Evolutionary conservation across 257 asterid genomes (phyloP).

Genomic region (Fraxinus americana): DNA sequence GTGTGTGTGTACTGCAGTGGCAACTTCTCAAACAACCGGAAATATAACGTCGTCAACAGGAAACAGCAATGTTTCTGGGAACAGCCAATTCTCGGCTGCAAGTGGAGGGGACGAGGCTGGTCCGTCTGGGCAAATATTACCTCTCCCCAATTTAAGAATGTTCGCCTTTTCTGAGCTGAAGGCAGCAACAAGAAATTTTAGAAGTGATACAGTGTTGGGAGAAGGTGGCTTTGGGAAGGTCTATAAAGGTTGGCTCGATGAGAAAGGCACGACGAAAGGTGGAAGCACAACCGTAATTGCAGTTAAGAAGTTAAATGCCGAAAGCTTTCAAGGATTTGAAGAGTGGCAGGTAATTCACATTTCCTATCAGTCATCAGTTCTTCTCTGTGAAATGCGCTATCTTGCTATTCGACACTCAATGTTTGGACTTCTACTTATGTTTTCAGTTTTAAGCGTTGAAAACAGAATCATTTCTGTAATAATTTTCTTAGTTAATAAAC

Average conservation of each 20-base stretch:
- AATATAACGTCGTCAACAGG: constrained; percentile 26
- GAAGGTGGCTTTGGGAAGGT: constrained; percentile 55
- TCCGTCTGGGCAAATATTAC: constrained; percentile 17
- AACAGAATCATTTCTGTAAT: too few species aligned
- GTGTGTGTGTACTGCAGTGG: constrained; percentile 19
- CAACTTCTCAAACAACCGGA: constrained; percentile 28
- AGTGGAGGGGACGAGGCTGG: constrained; percentile 30
- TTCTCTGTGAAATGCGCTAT: too few species aligned
- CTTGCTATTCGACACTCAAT: too few species aligned
- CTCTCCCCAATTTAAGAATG: constrained; percentile 30
- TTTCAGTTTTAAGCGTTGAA: too few species aligned
- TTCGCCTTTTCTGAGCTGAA: constrained; percentile 42
- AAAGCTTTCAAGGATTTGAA: constrained; percentile 39
- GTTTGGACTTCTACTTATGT: too few species aligned
- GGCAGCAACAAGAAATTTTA: constrained; percentile 42
- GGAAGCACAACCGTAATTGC: constrained; percentile 34
- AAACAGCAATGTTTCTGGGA: constrained; percentile 30
- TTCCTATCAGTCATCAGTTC: too few species aligned
- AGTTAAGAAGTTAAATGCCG: constrained; percentile 36
- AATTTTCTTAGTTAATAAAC: too few species aligned
- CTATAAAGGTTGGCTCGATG: constrained; percentile 41
- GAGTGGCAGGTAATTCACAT: constrained; percentile 46
- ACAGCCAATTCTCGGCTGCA: constrained; percentile 36
- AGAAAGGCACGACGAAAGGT: constrained; percentile 9
- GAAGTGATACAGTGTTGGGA: constrained; percentile 33